Conservation (phyloP, 2,329 filamentous ascomycete species). For the Monosporascus cannonballus region DNA sequence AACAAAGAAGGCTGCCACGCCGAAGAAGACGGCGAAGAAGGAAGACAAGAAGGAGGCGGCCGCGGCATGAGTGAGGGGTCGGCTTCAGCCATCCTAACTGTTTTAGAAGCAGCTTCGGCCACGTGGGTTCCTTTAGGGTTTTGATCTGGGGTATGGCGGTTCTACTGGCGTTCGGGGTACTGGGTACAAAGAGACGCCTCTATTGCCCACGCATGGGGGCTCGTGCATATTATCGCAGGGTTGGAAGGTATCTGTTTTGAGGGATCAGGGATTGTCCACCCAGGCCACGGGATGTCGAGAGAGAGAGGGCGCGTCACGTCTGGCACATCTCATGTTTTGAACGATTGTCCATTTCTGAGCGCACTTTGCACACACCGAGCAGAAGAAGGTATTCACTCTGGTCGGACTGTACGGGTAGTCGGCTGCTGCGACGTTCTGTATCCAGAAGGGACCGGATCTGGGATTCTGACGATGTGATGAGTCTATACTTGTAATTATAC, state of each 20-base stretch:
- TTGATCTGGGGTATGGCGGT: slow-evolving; percentile 19
- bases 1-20: slow-evolving; percentile 31
- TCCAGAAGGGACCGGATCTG: slow-evolving; percentile 8
- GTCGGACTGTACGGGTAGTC: neutral
- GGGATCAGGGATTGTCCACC: neutral
- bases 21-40: slow-evolving; percentile 35
- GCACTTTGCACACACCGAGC: too few species aligned
- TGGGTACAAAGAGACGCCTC: slow-evolving; percentile 25
- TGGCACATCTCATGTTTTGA: too few species aligned
- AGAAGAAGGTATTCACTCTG: neutral
- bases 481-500: slow-evolving; percentile 31
- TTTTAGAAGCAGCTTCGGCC: slow-evolving; percentile 12
- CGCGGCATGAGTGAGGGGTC: slow-evolving; percentile 13
- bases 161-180: slow-evolving; percentile 27
- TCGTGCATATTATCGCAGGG: slow-evolving; percentile 20
- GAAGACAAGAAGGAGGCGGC: slow-evolving; percentile 29
- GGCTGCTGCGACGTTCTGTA: neutral
- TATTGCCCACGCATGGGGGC: slow-evolving; percentile 22
- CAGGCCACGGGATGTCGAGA: too few species aligned
- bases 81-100: neutral
- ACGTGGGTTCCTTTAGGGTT: slow-evolving; percentile 31
- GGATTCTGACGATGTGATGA: slow-evolving; percentile 26
- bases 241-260: slow-evolving; percentile 8
- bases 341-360: too few species aligned
- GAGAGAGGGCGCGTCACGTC: neutral